A percentile compares a stretch with the other conserved stretches of the same genome.
phyloP scores from a whole-genome alignment of 345 rosid species.

The Gossypium arboreum region DNA sequence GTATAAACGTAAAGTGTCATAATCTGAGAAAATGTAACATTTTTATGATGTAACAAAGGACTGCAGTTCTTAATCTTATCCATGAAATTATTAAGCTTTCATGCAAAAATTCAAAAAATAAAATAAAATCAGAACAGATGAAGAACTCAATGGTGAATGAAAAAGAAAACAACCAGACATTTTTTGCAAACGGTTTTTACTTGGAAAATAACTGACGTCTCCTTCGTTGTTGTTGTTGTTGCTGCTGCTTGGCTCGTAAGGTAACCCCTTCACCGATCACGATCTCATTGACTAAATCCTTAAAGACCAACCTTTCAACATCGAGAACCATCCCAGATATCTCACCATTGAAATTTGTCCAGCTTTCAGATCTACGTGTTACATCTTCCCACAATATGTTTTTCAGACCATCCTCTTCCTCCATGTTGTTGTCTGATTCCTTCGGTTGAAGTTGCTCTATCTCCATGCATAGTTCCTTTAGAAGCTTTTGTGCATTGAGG shows the following conservation, averaged over 20 bases:
- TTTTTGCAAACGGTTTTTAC: slow-evolving; percentile 27
- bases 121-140: not conserved
- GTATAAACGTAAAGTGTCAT: slow-evolving; percentile 17
- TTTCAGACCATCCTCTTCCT: slow-evolving; percentile 57
- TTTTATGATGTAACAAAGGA: slow-evolving; percentile 25
- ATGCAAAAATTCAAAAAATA: not conserved
- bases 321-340: slow-evolving; percentile 64
- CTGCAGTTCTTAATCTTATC: slow-evolving; percentile 21
- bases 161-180: not conserved
- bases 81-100: slow-evolving; percentile 23
- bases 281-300: slow-evolving; percentile 78
- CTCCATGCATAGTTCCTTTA: slow-evolving; percentile 65
- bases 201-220: slow-evolving; percentile 54
- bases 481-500: slow-evolving; percentile 69
- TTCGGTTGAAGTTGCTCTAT: slow-evolving; percentile 54
- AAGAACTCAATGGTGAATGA: not conserved
- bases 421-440: slow-evolving; percentile 38
- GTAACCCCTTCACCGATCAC: slow-evolving; percentile 47
- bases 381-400: slow-evolving; percentile 64
- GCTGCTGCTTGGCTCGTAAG: slow-evolving; percentile 26
- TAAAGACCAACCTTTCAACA: slow-evolving; percentile 73
- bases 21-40: slow-evolving; percentile 19
- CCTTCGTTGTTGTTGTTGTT: slow-evolving; percentile 25
- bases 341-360: slow-evolving; percentile 57
- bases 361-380: slow-evolving; percentile 52